Base-by-base conservation (phyloP, 192 early-diverging fungal species). In the Helicostylum pulchrum region DNA sequence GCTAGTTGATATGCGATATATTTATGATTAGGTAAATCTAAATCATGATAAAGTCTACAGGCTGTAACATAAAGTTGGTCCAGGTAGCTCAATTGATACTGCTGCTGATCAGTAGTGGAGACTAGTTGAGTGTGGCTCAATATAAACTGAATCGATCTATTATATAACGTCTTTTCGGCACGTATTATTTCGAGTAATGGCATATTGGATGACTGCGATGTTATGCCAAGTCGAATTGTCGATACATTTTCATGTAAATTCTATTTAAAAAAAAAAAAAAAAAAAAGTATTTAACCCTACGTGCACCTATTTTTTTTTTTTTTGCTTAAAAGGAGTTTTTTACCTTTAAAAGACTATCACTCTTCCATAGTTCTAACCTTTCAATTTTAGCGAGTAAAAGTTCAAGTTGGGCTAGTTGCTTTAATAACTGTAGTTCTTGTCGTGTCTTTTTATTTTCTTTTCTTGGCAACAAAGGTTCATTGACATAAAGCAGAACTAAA, bases 1-100 rank as follows among this genome's bases (percentile, higher is more conserved):
- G 80, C 82, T 2, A 80, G 43, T 59, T 83, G 82, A 65, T 83
- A 79, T 14, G 82, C 82, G 32, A 83, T 72, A 47, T 80, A 83
- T 43, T 80, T 80, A 57, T 83, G 82, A 36, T 83, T 82, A 9
- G 66, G 60, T 20, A 82, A 59, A 26, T 68, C 44, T 19, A 82
- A 34, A 23, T 83, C 82, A 39, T 77, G 71, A 45, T 81, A 77
- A 11, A 83, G 66, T 52, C 80, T 80, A 12, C 80, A 51, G 12
- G 82, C 71, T 20, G 78, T 78, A 4, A 81, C 74, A 10, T 75
- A 79, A 2, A 80, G 57, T 49, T 83, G 80, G 59, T 83, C 20
- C 5, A 59, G 19, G 20, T 59, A 20, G 14, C 57, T 14, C 19
- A 17, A 4, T 39, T 39, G 36, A 4, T 39, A 39, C 9, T 39